Percentiles rank a stretch among this genome's conserved stretches.
Evolutionary conservation across 192 early-diverging fungal genomes (phyloP).

Genomic region (Backusella psychrophila): DNA sequence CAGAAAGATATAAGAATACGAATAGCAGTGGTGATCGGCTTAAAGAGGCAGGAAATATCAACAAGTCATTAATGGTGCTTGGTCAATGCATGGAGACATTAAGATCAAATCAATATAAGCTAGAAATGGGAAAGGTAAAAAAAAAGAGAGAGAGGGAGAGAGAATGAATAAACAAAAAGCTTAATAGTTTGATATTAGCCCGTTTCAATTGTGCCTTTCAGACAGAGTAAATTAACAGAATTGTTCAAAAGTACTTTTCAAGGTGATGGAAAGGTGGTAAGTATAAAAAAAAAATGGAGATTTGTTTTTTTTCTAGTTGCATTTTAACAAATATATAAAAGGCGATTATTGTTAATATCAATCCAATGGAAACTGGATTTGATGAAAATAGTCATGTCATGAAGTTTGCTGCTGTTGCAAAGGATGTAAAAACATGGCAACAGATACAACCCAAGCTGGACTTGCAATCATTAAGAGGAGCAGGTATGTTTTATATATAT

Average conservation of each 20-base stretch:
- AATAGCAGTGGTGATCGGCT: slow-evolving; percentile 51
- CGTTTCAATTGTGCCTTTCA: slow-evolving; percentile 54
- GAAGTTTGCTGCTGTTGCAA: slow-evolving; percentile 63
- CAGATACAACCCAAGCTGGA: slow-evolving; percentile 37
- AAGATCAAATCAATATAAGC: slow-evolving; percentile 45
- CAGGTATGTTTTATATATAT: not conserved
- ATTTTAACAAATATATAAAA: slow-evolving; percentile 7
- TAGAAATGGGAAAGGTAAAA: slow-evolving; percentile 39
- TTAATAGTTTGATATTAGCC: slow-evolving; percentile 11
- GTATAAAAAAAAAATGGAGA: not conserved
- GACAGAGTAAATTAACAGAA: slow-evolving; percentile 65
- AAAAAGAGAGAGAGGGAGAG: no score
- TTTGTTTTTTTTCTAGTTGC: not conserved
- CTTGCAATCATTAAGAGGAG: slow-evolving; percentile 7
- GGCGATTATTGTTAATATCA: slow-evolving; percentile 61
- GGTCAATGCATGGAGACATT: slow-evolving; percentile 72
- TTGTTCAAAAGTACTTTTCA: slow-evolving; percentile 62
- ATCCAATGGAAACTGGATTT: slow-evolving; percentile 56
- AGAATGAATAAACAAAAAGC: not conserved
- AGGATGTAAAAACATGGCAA: slow-evolving; percentile 46
- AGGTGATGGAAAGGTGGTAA: slow-evolving; percentile 54
- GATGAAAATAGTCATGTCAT: slow-evolving; percentile 55
- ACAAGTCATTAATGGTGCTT: slow-evolving; percentile 67
- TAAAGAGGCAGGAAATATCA: slow-evolving; percentile 65
- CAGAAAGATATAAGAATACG: slow-evolving; percentile 60